These are phyloP conservation scores for Epichloe brachyelytri DNA, from an alignment of 2,329 filamentous ascomycete genomes.

Conservation along the genomic window DNA sequence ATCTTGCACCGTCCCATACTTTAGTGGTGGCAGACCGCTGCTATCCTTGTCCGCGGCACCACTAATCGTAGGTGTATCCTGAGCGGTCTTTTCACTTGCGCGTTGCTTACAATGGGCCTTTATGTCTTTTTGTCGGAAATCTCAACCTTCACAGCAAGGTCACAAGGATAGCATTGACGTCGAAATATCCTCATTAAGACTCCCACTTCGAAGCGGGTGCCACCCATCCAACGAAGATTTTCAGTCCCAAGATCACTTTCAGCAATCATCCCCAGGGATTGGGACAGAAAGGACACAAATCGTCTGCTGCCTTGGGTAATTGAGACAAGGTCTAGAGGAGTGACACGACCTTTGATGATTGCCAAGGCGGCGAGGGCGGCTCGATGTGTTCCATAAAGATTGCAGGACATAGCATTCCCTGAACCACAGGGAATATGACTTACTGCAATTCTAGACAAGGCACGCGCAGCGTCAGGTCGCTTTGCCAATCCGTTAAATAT, in stretches of 20 bases:
- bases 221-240: constrained; percentile 85
- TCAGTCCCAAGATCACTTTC: constrained; percentile 87
- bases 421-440: constrained; percentile 84
- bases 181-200: constrained; percentile 64
- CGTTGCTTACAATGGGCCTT: constrained; percentile 55
- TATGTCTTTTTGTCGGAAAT: constrained; percentile 63
- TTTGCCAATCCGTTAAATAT: constrained; percentile 86
- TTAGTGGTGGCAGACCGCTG: constrained; percentile 54
- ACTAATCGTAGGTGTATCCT: background rate
- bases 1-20: constrained; percentile 70
- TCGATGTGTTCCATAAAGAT: constrained; percentile 69
- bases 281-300: constrained; percentile 78
- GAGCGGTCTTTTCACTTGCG: constrained; percentile 19
- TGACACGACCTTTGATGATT: constrained; percentile 78
- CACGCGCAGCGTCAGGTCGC: constrained; percentile 59
- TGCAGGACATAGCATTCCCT: constrained; percentile 87
- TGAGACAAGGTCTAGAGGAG: constrained; percentile 72
- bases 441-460: constrained; percentile 66
- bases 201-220: constrained; percentile 71
- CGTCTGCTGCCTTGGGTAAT: constrained; percentile 69
- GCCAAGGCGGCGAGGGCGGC: constrained; percentile 66
- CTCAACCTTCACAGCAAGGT: constrained; percentile 74
- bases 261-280: constrained; percentile 79
- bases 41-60: constrained; percentile 15
- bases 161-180: constrained; percentile 74